Evolutionary conservation across 2,329 filamentous ascomycete genomes (phyloP).

Genomic region (Hymenoscyphus repandus): DNA sequence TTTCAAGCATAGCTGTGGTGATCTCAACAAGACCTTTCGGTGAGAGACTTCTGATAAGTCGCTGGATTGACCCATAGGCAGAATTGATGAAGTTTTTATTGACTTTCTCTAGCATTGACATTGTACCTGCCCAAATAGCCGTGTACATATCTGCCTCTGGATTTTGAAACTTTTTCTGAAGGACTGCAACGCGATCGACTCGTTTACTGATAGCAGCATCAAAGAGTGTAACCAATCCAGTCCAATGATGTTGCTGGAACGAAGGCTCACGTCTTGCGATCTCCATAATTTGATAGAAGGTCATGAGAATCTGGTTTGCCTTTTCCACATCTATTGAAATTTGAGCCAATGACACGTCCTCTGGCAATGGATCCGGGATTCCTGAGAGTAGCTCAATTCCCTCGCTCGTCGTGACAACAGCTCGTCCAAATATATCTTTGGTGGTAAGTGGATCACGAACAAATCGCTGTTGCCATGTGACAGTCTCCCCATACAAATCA

Average conservation of each 20-base stretch:
- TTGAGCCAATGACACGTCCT: slow-evolving; percentile 16
- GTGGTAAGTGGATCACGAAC: slow-evolving; percentile 33
- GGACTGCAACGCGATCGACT: neutral
- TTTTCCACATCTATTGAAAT: slow-evolving; percentile 9
- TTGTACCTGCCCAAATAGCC: slow-evolving; percentile 9
- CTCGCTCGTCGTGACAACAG: slow-evolving; percentile 21
- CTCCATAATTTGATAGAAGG: slow-evolving; percentile 10
- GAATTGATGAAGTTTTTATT: slow-evolving; percentile 6
- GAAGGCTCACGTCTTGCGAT: slow-evolving; percentile 16
- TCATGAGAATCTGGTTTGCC: slow-evolving; percentile 12
- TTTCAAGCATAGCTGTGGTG: slow-evolving; percentile 11
- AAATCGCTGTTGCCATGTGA: slow-evolving; percentile 34
- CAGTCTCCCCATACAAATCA: slow-evolving; percentile 26
- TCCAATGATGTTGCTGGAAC: slow-evolving; percentile 10
- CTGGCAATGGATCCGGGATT: slow-evolving; percentile 29
- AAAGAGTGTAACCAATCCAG: too few species aligned
- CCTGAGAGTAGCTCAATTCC: slow-evolving; percentile 25
- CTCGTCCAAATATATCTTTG: slow-evolving; percentile 23
- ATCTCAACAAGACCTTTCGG: slow-evolving; percentile 9
- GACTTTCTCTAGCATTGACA: slow-evolving; percentile 10
- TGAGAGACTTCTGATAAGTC: slow-evolving; percentile 3
- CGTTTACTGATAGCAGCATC: slow-evolving; percentile 7
- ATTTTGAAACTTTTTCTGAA: slow-evolving; percentile 5
- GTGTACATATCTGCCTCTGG: slow-evolving; percentile 7
- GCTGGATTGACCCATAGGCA: slow-evolving; percentile 1